Evolutionary conservation across 352 stramenopile species (phyloP), one percentile per base, ranked within the genome.

Genomic region (Globisporangium carolinianum): DNA sequence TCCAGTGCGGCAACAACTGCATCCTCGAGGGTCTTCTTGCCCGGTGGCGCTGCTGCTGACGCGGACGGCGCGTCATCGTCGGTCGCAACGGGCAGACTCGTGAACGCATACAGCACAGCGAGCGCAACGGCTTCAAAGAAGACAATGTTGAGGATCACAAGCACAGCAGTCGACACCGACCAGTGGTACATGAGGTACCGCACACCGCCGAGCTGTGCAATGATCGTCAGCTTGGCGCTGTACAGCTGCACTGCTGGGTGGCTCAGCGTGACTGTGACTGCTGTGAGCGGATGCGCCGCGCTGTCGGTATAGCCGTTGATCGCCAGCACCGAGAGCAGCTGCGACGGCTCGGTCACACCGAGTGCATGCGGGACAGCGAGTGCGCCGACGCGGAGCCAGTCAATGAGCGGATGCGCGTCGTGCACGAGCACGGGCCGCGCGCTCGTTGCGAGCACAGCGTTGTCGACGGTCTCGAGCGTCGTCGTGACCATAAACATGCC

Each of bases 131-230:
- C 71, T 66, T 94, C 77, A 47, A 87, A 55, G 49, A 91, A 84
- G 39, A 82, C 81, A 60, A 94, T 81, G 64, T 92, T 90, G 60
- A 90, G 55, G 38, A 89, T 89, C 52, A 88, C 73, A 36, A 90
- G 42, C 58, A 86, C 61, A 7, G 83, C 81, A 0, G 83, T 92
- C 36, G 81, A 65, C 35, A 90, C 55, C 36, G 79, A 75, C 83
- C 83, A 94, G 73, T 94, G 80, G 66, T 94, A 94, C 83, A 94
- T 94, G 57, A 91, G 67, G 50, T 91, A 94, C 17, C 79, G 81
- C 49, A 94, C 67, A 6, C 83, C 83, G 48, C 79, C 80, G 49
- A 94, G 70, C 67, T 94, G 83, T 32, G 83, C 81, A 57, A 94
- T 87, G 55, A 94, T 76, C 58, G 77, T 91, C 42, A 94, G 74